Conservation (phyloP, 345 rosid species). For the Citrus cavaleriei region DNA sequence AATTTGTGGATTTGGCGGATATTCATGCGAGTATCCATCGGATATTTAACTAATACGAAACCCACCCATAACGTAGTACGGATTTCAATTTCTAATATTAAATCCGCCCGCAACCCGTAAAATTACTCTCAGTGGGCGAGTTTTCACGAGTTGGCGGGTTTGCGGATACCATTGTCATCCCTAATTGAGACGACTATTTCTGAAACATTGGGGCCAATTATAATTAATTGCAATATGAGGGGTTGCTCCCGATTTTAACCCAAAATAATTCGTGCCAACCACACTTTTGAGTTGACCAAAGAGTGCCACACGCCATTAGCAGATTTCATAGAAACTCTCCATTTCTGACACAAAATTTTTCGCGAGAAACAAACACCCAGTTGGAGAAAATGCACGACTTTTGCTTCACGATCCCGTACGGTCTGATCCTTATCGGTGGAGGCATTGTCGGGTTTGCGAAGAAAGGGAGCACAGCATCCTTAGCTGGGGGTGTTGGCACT, state of each 20-base stretch:
- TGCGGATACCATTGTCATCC: too few relatives aligned
- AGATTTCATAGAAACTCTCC: neutral
- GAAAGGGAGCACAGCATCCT: slow-evolving; percentile 76
- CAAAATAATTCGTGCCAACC: neutral
- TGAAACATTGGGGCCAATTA: neutral
- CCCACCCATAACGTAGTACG: too few relatives aligned
- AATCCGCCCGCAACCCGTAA: too few relatives aligned
- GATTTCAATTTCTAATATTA: too few relatives aligned
- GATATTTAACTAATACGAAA: too few relatives aligned
- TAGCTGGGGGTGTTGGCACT: slow-evolving; percentile 77
- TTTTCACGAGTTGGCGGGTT: too few relatives aligned
- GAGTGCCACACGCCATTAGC: slow-evolving; percentile 33
- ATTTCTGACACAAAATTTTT: neutral
- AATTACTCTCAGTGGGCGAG: too few relatives aligned
- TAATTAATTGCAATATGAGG: neutral
- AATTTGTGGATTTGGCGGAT: accelerated
- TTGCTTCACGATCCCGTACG: slow-evolving; percentile 98
- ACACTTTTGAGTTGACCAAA: slow-evolving; percentile 28
- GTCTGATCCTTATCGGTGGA: slow-evolving; percentile 74
- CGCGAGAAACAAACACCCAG: slow-evolving; percentile 12
- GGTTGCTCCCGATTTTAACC: neutral
- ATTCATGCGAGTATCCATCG: too few relatives aligned
- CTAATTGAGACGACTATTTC: neutral
- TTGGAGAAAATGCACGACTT: slow-evolving; percentile 74
- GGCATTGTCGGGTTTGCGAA: slow-evolving; percentile 71